A percentile compares a stretch with the other conserved stretches of the same genome.
Conservation (phyloP, 345 rosid species). For the Bruguiera sexangula region DNA sequence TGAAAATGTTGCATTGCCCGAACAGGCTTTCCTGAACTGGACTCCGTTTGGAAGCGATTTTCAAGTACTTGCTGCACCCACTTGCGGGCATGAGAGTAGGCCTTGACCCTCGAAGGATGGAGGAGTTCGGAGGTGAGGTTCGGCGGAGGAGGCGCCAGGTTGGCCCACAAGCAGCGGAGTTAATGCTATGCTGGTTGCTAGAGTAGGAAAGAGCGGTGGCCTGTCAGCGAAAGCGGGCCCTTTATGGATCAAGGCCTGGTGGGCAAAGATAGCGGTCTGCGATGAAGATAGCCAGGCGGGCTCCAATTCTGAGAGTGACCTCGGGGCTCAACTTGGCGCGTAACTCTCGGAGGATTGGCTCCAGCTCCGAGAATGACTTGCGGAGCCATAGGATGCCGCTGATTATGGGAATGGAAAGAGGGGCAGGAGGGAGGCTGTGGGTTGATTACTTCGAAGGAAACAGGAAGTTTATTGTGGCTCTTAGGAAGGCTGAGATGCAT, state of each 20-base stretch:
- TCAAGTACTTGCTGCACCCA: conserved; percentile 9
- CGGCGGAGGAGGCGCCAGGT: conserved; percentile 26
- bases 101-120: conserved; percentile 18
- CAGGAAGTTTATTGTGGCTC: background rate
- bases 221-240: conserved; percentile 13
- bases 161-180: conserved; percentile 5
- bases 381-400: conserved; percentile 8
- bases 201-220: background rate
- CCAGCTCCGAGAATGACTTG: background rate
- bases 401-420: conserved; percentile 10
- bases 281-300: conserved; percentile 13
- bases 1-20: conserved; percentile 2
- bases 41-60: background rate
- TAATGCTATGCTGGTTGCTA: conserved; percentile 1
- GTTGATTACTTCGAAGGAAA: background rate
- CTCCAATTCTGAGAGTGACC: conserved; percentile 14
- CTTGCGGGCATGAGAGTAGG: conserved; percentile 9
- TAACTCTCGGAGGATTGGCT: conserved; percentile 1
- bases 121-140: conserved; percentile 19
- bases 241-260: conserved; percentile 20
- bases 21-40: conserved; percentile 18
- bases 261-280: conserved; percentile 20
- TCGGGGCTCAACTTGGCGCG: conserved; percentile 9
- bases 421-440: conserved; percentile 15
- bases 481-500: background rate